A percentile compares a stretch with the other conserved stretches of the same genome.
phyloP scores from a whole-genome alignment of 768 basidiomycete genomes.

The Boletus reticuloceps region DNA sequence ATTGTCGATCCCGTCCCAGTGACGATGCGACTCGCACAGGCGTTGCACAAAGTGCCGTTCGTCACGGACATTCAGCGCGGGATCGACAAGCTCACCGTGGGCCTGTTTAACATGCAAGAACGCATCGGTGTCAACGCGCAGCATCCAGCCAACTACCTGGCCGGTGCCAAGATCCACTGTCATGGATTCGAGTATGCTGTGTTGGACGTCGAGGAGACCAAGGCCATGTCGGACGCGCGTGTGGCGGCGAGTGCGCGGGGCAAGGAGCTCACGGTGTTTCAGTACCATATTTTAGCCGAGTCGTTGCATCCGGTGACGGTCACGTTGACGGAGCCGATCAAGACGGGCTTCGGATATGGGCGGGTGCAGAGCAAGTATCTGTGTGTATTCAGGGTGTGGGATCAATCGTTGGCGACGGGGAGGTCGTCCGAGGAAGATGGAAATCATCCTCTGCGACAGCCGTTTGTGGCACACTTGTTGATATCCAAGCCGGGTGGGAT shows the following conservation, averaged over 20 bases:
- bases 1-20: constrained; percentile 15
- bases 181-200: constrained; percentile 21
- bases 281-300: constrained; percentile 16
- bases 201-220: constrained; percentile 14
- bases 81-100: constrained; percentile 12
- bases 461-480: constrained; percentile 4
- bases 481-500: constrained; percentile 14
- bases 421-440: too few species aligned
- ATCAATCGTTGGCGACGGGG: constrained; percentile 7
- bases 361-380: constrained; percentile 13
- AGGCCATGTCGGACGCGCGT: constrained; percentile 9
- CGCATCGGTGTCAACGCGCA: constrained; percentile 18
- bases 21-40: constrained; percentile 6
- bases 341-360: constrained; percentile 16
- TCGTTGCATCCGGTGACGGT: constrained; percentile 19
- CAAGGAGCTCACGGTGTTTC: not conserved
- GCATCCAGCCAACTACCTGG: constrained; percentile 20
- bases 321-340: constrained; percentile 20
- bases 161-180: constrained; percentile 19
- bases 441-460: constrained; percentile 13
- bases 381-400: constrained; percentile 22
- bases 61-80: constrained; percentile 11
- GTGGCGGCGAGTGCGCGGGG: not conserved
- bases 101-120: constrained; percentile 19
- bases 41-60: constrained; percentile 10